Evolutionary conservation across 257 asterid genomes (phyloP).

Genomic region (Penstemon newberryi): DNA sequence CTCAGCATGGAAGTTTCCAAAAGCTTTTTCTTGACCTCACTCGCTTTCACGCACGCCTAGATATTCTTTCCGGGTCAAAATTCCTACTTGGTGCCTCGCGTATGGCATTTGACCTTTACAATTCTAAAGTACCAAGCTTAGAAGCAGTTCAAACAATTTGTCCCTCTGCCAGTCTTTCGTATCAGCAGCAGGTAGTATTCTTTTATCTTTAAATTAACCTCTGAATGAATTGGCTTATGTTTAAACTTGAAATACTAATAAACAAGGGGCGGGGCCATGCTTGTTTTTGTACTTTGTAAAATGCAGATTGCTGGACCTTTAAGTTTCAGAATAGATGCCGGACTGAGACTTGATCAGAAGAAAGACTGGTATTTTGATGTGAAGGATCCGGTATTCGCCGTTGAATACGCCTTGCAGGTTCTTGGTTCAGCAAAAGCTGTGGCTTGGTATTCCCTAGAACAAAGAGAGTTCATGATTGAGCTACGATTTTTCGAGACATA

Average conservation of each 20-base stretch:
- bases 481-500: constrained; percentile 68
- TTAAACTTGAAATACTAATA: not conserved
- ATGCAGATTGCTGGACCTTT: constrained; percentile 85
- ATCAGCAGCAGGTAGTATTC: constrained; percentile 79
- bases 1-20: constrained; percentile 77
- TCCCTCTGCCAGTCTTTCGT: constrained; percentile 63
- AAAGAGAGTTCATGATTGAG: constrained; percentile 79
- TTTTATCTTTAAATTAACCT: not conserved
- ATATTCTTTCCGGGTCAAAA: constrained; percentile 64
- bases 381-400: constrained; percentile 64
- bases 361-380: constrained; percentile 43
- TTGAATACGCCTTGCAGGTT: constrained; percentile 80
- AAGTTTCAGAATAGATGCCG: constrained; percentile 76
- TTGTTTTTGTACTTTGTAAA: not conserved
- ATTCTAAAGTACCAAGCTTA: constrained; percentile 43
- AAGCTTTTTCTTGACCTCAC: constrained; percentile 65
- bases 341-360: constrained; percentile 52
- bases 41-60: constrained; percentile 52
- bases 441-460: constrained; percentile 82
- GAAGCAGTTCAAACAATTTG: constrained; percentile 57
- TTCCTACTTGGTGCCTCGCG: constrained; percentile 52
- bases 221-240: not conserved
- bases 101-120: constrained; percentile 55
- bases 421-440: constrained; percentile 85
- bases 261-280: not conserved